Percentiles rank a stretch among this genome's conserved stretches.
Conservation (phyloP, 2,329 filamentous ascomycete genomes). For the Colletotrichum ledebouriae region DNA sequence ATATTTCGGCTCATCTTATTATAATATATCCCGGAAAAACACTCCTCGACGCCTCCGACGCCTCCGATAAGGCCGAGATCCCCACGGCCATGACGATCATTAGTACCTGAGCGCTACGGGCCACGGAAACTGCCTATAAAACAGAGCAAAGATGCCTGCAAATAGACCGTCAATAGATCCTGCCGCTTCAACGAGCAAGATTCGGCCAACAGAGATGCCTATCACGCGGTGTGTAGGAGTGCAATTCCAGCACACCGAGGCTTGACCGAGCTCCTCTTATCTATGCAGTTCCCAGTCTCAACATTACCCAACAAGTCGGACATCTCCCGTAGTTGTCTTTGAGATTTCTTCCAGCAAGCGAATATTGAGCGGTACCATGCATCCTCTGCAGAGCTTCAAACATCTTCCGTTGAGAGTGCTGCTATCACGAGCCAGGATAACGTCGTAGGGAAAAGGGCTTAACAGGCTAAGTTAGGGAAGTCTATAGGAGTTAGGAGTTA, state of each 20-base stretch:
- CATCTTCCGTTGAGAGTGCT: conserved; percentile 4
- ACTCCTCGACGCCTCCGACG: conserved; percentile 71
- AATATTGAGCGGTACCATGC: conserved; percentile 5
- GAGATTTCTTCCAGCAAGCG: conserved; percentile 2
- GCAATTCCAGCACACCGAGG: no score
- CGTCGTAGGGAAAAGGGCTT: no score
- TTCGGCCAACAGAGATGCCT: conserved; percentile 66
- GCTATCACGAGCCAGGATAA: no score
- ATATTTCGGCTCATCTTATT: conserved; percentile 57
- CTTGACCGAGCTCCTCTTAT: conserved; percentile 3
- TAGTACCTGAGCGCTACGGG: conserved; percentile 4
- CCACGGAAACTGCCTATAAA: conserved; percentile 47
- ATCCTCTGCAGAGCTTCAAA: conserved; percentile 5
- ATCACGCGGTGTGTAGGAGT: no score
- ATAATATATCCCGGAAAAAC: conserved; percentile 61
- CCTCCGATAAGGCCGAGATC: conserved; percentile 74
- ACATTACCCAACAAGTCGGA: conserved; percentile 1
- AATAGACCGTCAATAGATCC: no score
- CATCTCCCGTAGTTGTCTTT: conserved; percentile 7
- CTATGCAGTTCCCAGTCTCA: conserved; percentile 7
- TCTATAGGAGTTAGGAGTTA: no score
- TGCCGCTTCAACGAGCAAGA: conserved; percentile 71
- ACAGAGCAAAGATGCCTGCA: conserved; percentile 67
- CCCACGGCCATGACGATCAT: conserved; percentile 50
- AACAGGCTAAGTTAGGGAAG: no score